Conservation (phyloP, 2,329 filamentous ascomycete genomes). For the Dothideomycetes sp. region DNA sequence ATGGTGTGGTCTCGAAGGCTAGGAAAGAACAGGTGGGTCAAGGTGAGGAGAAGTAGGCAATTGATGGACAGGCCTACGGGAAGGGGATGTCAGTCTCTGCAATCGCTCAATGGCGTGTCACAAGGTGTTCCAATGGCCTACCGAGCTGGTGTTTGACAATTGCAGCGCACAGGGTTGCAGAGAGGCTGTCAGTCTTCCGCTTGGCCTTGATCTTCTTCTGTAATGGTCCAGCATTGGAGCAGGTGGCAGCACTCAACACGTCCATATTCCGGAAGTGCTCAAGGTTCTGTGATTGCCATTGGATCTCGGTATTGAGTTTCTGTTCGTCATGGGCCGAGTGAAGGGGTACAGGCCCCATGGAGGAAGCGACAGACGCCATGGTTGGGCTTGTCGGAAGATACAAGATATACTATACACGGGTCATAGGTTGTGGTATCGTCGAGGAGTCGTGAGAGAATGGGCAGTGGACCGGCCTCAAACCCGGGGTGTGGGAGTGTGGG, state of each 20-base stretch:
- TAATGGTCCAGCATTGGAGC: constrained; percentile 2
- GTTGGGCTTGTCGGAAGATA: no score
- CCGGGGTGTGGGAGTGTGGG: background rate
- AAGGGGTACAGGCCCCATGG: background rate
- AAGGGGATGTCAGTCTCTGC: background rate
- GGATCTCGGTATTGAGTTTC: background rate
- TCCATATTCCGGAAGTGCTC: background rate
- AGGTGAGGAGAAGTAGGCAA: constrained; percentile 68
- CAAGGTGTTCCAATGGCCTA: constrained; percentile 10
- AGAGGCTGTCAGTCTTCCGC: constrained; percentile 20
- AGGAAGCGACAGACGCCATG: background rate
- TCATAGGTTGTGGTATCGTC: background rate
- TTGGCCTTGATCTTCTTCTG: constrained; percentile 7
- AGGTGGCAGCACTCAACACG: constrained; percentile 5
- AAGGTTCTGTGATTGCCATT: constrained; percentile 2
- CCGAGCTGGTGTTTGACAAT: constrained; percentile 32
- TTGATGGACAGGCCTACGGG: constrained; percentile 69
- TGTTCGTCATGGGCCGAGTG: background rate
- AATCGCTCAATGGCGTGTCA: background rate
- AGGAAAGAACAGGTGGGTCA: constrained; percentile 74
- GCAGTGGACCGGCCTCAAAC: background rate
- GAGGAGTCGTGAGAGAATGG: background rate
- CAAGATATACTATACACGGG: background rate
- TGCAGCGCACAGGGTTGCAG: constrained; percentile 20
- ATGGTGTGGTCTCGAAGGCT: constrained; percentile 66